These are phyloP conservation scores for Lactifluus hygrophoroides DNA, from an alignment of 768 basidiomycete species.

Conservation along the genomic window DNA sequence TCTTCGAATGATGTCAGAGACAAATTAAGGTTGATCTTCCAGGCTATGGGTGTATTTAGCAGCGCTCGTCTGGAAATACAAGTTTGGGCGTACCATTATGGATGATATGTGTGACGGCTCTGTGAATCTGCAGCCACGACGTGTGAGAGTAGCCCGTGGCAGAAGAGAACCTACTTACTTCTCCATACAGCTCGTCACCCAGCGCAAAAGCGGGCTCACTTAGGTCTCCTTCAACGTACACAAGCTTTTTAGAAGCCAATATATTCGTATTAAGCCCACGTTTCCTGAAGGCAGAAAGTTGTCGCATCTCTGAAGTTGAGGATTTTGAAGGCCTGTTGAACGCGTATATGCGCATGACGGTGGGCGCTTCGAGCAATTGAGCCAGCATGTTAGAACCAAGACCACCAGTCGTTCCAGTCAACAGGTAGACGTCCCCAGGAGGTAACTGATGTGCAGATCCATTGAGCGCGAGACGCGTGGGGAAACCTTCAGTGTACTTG, in stretches of 20 bases:
- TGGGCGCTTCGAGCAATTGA: conserved; percentile 9
- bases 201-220: conserved; percentile 11
- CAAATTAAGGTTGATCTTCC: conserved; percentile 23
- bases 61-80: neutral
- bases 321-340: conserved; percentile 20
- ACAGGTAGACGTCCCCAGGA: conserved; percentile 12
- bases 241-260: conserved; percentile 19
- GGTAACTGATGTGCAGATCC: neutral
- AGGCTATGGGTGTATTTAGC: conserved; percentile 13
- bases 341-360: conserved; percentile 21
- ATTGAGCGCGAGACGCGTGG: neutral
- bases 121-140: neutral
- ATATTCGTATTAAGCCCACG: conserved; percentile 19
- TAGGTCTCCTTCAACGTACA: conserved; percentile 22
- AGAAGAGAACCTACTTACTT: neutral
- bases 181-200: conserved; percentile 7
- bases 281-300: conserved; percentile 14
- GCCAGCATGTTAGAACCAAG: conserved; percentile 23
- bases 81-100: conserved; percentile 18
- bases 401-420: conserved; percentile 24
- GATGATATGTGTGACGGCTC: conserved; percentile 20
- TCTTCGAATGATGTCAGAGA: conserved; percentile 22
- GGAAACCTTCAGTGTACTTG: conserved; percentile 22
- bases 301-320: conserved; percentile 12
- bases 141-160: neutral